A percentile compares a stretch with the other conserved stretches of the same genome.
Conservation (phyloP, 345 rosid genomes). For the Eucalyptus microcorys region DNA sequence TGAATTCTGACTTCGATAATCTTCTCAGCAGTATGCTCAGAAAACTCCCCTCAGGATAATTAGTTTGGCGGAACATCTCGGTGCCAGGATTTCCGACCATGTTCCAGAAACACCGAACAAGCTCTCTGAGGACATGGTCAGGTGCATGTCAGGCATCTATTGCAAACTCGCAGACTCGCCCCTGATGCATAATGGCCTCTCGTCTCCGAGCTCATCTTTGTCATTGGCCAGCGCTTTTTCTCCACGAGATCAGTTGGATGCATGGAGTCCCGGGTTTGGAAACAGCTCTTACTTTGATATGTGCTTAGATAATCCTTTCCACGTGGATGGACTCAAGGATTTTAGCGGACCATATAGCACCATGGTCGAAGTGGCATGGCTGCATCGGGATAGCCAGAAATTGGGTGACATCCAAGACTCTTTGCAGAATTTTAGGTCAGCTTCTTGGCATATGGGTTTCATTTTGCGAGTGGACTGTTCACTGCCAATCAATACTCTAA, state of each 20-base stretch:
- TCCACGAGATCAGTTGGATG: conserved; percentile 59
- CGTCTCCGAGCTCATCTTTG: conserved; percentile 68
- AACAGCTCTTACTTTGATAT: conserved; percentile 76
- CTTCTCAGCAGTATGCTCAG: conserved; percentile 49
- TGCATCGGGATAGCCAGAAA: conserved; percentile 65
- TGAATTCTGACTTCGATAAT: not conserved
- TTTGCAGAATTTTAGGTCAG: conserved; percentile 76
- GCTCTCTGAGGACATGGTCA: conserved; percentile 90
- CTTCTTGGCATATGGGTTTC: not conserved
- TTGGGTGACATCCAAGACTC: conserved; percentile 63
- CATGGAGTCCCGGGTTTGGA: conserved; percentile 80
- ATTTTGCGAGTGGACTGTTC: not conserved
- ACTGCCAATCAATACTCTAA: not conserved
- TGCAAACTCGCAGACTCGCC: conserved; percentile 90
- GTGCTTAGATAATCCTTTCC: conserved; percentile 73
- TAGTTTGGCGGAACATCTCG: conserved; percentile 95
- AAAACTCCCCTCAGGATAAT: conserved; percentile 44
- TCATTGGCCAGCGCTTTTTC: conserved; percentile 67
- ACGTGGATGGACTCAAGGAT: conserved; percentile 73
- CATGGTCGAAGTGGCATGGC: conserved; percentile 81
- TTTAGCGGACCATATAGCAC: conserved; percentile 90
- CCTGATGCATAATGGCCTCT: conserved; percentile 35
- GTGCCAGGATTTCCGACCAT: conserved; percentile 83
- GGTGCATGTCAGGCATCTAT: conserved; percentile 82
- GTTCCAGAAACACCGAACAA: conserved; percentile 87